Conservation (phyloP, 2,329 filamentous ascomycete genomes). For the Xylariaceae sp. region DNA sequence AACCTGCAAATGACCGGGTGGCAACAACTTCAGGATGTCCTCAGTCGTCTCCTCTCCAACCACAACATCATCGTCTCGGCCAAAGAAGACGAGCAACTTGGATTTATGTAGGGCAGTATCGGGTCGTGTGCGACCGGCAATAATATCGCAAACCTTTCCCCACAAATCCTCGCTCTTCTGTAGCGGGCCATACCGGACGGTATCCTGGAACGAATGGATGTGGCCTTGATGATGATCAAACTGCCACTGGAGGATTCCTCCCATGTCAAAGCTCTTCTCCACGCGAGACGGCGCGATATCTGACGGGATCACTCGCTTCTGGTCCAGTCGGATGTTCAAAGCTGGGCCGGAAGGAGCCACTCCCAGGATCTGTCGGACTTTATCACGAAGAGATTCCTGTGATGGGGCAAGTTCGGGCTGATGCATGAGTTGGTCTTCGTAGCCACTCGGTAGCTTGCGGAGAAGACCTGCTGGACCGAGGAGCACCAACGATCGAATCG, state of each 20-base stretch:
- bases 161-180: constrained; percentile 21
- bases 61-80: constrained; percentile 24
- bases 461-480: constrained; percentile 27
- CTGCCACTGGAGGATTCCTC: constrained; percentile 27
- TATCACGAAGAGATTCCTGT: constrained; percentile 22
- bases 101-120: constrained; percentile 23
- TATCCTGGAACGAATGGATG: constrained; percentile 29
- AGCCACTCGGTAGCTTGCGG: constrained; percentile 24
- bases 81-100: constrained; percentile 30
- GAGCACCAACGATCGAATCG: constrained; percentile 21
- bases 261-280: constrained; percentile 27
- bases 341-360: constrained; percentile 16
- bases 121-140: constrained; percentile 23
- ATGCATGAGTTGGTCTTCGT: constrained; percentile 25
- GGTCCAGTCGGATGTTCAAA: constrained; percentile 12
- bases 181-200: constrained; percentile 24
- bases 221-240: constrained; percentile 30
- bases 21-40: constrained; percentile 30
- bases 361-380: constrained; percentile 26
- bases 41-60: constrained; percentile 26
- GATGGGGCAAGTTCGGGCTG: constrained; percentile 24
- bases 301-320: constrained; percentile 4
- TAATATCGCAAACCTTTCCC: constrained; percentile 26
- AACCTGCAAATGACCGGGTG: constrained; percentile 21
- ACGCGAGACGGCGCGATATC: constrained; percentile 16